Evolutionary conservation across 2,329 filamentous ascomycete species (phyloP).

Genomic region (Trichophaea hybrida): DNA sequence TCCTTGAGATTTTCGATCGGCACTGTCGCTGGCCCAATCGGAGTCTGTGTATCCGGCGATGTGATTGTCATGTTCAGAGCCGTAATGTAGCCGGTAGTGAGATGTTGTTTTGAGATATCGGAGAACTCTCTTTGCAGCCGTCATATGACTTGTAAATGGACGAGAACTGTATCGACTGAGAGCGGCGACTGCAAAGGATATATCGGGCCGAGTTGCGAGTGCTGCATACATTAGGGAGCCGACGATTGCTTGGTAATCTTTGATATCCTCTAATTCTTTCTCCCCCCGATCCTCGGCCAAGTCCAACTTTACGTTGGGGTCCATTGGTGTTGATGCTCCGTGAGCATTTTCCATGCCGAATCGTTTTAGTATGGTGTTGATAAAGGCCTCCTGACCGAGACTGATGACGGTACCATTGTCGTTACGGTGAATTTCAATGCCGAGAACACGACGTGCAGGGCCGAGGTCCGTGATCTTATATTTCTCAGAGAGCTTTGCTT

Average conservation of each 20-base stretch:
- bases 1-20: too few relatives aligned
- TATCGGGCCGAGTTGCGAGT: neutral
- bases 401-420: neutral
- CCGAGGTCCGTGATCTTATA: slow-evolving; percentile 28
- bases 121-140: neutral
- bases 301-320: neutral
- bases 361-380: neutral
- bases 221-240: neutral
- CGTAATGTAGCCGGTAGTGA: neutral
- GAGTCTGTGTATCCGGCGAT: too few relatives aligned
- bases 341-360: neutral
- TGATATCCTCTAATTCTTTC: neutral
- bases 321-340: neutral
- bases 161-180: neutral
- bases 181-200: neutral
- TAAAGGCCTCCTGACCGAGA: neutral
- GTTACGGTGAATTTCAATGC: slow-evolving; percentile 22
- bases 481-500: neutral
- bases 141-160: neutral
- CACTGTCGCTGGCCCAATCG: too few relatives aligned
- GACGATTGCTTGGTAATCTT: neutral
- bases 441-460: slow-evolving; percentile 22
- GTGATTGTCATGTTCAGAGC: too few relatives aligned
- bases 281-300: neutral
- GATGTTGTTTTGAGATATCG: neutral